Evolutionary conservation across 2,329 filamentous ascomycete species (phyloP).

Genomic region (Claviceps africana): DNA sequence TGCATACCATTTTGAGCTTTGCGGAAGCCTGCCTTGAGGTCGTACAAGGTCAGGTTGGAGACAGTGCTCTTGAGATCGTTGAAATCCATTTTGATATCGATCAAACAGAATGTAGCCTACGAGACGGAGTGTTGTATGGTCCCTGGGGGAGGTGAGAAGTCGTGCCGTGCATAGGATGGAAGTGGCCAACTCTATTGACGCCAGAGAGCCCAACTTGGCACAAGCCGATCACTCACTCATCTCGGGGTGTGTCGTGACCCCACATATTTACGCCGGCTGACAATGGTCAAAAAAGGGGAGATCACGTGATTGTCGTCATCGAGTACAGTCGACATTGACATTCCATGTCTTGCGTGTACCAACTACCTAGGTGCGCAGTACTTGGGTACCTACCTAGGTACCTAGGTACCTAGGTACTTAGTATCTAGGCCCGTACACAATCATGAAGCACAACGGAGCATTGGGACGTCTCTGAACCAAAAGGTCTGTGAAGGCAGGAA

Average conservation of each 20-base stretch:
- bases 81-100: conserved; percentile 57
- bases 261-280: background rate
- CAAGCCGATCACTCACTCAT: conserved; percentile 1
- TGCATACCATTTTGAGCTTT: conserved; percentile 86
- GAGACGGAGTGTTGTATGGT: background rate
- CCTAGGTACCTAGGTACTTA: too few relatives aligned
- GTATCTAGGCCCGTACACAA: too few relatives aligned
- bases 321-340: background rate
- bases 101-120: background rate
- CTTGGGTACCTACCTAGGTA: too few relatives aligned
- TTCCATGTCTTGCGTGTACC: too few relatives aligned
- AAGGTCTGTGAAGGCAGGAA: too few relatives aligned
- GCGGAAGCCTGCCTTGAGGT: conserved; percentile 84
- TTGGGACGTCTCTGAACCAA: too few relatives aligned
- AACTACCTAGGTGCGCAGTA: too few relatives aligned
- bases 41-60: conserved; percentile 84
- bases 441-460: too few relatives aligned
- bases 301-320: conserved; percentile 2
- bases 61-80: conserved; percentile 74
- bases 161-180: background rate
- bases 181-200: background rate
- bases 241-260: background rate
- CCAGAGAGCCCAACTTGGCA: background rate
- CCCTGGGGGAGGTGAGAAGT: background rate
- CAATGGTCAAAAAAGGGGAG: background rate